Conservation (phyloP, 164 flowering plant genomes). For the Chimonanthus praecox region DNA sequence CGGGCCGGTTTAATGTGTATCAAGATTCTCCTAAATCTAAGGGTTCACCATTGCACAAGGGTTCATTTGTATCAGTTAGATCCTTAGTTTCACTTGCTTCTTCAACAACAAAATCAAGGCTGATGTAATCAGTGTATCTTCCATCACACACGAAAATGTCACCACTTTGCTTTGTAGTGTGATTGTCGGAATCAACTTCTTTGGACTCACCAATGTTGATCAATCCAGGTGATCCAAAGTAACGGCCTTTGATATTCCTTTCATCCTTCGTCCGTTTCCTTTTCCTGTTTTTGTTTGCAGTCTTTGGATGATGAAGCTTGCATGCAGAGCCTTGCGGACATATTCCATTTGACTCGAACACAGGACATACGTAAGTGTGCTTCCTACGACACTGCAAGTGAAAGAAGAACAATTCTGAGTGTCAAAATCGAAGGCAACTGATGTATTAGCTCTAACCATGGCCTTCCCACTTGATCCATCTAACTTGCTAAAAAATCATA, state of each 20-base stretch:
- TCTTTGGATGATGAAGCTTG: conserved; percentile 93
- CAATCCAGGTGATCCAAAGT: conserved; percentile 46
- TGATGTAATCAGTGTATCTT: conserved; percentile 47
- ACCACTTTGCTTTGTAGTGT: conserved; percentile 15
- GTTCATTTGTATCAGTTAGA: conserved; percentile 6
- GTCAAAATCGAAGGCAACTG: background rate
- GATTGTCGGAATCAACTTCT: conserved; percentile 20
- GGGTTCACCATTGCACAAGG: conserved; percentile 15
- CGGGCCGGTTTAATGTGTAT: conserved; percentile 49
- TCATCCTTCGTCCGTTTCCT: conserved; percentile 32
- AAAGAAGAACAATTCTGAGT: conserved; percentile 12
- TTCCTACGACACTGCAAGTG: conserved; percentile 85
- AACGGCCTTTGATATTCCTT: conserved; percentile 50
- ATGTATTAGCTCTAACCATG: background rate
- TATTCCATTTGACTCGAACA: conserved; percentile 62
- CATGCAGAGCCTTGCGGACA: conserved; percentile 67
- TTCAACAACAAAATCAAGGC: conserved; percentile 50
- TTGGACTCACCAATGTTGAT: conserved; percentile 18
- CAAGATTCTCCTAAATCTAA: conserved; percentile 32
- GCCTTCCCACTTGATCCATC: background rate
- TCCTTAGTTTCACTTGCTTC: conserved; percentile 27
- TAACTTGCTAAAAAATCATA: background rate
- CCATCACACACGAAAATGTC: conserved; percentile 30
- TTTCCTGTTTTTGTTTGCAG: conserved; percentile 35
- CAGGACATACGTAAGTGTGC: conserved; percentile 84